Evolutionary conservation across 1,284 basidiomycete genomes (phyloP).

Genomic region (Cutaneotrichosporon sp.): DNA sequence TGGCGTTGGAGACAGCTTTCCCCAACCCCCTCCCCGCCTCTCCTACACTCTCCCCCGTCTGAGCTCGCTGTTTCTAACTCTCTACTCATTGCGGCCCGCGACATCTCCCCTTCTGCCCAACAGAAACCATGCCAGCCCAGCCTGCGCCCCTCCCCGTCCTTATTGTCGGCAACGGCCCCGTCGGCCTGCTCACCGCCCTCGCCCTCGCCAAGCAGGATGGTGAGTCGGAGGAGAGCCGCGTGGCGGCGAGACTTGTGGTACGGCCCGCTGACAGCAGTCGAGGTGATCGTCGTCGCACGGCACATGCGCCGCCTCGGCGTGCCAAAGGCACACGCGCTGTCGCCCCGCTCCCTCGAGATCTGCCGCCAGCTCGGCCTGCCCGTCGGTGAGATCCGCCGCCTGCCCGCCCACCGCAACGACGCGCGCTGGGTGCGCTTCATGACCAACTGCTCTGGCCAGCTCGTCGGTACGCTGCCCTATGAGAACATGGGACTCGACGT

Average conservation of each 20-base stretch:
- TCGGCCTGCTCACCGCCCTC: constrained; percentile 28
- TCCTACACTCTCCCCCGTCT: neutral
- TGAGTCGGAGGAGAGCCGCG: constrained; percentile 9
- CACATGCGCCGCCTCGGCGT: constrained; percentile 30
- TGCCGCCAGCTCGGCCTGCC: constrained; percentile 29
- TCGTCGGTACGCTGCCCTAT: constrained; percentile 29
- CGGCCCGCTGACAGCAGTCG: constrained; percentile 21
- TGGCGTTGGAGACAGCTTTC: neutral
- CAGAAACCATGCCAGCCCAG: neutral
- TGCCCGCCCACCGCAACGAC: constrained; percentile 28
- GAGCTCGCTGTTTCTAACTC: neutral
- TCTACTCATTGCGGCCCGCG: neutral
- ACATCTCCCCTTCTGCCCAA: neutral
- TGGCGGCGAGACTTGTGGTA: neutral
- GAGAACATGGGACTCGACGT: constrained; percentile 28
- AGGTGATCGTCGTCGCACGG: constrained; percentile 29
- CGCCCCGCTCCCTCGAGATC: constrained; percentile 31
- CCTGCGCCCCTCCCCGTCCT: constrained; percentile 22
- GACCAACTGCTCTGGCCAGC: constrained; percentile 27
- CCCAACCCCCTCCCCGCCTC: neutral
- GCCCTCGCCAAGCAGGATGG: constrained; percentile 25
- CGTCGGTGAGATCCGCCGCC: constrained; percentile 20
- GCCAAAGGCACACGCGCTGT: constrained; percentile 33
- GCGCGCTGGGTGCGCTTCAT: constrained; percentile 30
- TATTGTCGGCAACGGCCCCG: constrained; percentile 30